Base-by-base conservation (phyloP, 2,329 filamentous ascomycete species). In the Fusarium sambucinum region DNA sequence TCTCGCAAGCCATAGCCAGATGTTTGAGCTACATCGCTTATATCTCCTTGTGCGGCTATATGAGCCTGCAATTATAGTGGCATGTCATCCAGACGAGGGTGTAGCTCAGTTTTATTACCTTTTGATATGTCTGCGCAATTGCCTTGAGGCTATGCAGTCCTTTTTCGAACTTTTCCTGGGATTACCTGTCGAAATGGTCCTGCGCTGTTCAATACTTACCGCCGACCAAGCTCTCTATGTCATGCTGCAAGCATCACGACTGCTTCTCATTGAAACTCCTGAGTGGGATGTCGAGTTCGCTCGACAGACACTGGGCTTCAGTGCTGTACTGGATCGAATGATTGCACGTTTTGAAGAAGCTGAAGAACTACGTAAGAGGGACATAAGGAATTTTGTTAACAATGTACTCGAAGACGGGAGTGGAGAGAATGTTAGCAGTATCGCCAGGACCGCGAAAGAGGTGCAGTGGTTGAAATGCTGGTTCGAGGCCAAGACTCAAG, bases 1-100 rank as follows among this genome's bases (percentile, higher is more conserved):
- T 21, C 42, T 66, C 11, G 53, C 38, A 27, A 40, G 38, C 6
- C 46, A 63, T 29, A 21, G 46, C 17, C 10, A 30, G 9, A 54
- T 38, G 17, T 77, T 80, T 55, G 73, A 72, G 42, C 68, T 78
- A 17, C 74, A 77, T 41, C 75, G 79, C 52, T 73, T 77, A n/a
- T 79, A 79, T 38, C 71, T 80, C 14, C 67, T 80, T 5, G 77
- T 79, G 27, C 75, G 78, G 10, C 64, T 81, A 16, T 80, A 82
- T 64, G 75, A 82, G 32, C 80, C 80, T 1, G 80, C 79, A 10
- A 79, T 79, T 7, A 67, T 76, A 19, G 65, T 75, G n/a, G 71
- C 65, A 48, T 66, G 72, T 19, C 66, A 73, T 13, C 66, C 69
- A 19, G 65, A 73, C n/a, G 73, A 75, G 33, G 63, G 68, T 19